phyloP scores from a whole-genome alignment of 2,329 filamentous ascomycete genomes.

The Leptosphaerulina australis region DNA sequence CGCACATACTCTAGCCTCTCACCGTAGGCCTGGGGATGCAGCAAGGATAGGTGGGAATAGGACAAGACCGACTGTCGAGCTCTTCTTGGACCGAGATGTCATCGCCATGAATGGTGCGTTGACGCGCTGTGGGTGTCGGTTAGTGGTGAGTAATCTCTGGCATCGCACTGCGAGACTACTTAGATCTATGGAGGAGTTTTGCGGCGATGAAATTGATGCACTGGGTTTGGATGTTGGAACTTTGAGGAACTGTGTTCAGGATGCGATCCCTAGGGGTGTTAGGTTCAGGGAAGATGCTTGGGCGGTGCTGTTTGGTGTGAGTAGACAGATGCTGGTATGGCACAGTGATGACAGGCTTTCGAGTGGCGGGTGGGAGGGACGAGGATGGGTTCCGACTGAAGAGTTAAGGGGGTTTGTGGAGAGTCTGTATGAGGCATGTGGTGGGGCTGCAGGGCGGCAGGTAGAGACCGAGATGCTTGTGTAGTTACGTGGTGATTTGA shows the following conservation, averaged over 20 bases:
- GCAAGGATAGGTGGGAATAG: background rate
- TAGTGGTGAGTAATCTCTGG: conserved; percentile 8
- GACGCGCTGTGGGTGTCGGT: background rate
- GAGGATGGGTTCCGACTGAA: background rate
- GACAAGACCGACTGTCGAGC: background rate
- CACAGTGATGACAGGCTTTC: background rate
- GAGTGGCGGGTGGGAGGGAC: background rate
- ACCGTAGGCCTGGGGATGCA: too few relatives aligned
- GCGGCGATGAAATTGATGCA: background rate
- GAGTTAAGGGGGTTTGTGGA: background rate
- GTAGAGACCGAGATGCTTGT: too few relatives aligned
- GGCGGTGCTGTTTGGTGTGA: background rate
- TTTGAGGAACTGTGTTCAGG: background rate
- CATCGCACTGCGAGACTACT: background rate
- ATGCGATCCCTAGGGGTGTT: conserved; percentile 7
- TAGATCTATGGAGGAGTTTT: background rate
- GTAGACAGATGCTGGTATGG: conserved; percentile 2
- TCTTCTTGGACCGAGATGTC: conserved; percentile 7
- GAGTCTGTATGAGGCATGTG: background rate
- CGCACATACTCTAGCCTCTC: background rate
- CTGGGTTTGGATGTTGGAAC: background rate
- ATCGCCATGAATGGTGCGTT: conserved; percentile 7
- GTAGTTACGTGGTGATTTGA: too few relatives aligned
- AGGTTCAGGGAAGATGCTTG: background rate
- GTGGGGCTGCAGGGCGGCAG: too few relatives aligned